Percentiles rank a stretch among this genome's conserved stretches.
phyloP scores from a whole-genome alignment of 176 grass and related monocot genomes.

The Oropetium thomaeum region DNA sequence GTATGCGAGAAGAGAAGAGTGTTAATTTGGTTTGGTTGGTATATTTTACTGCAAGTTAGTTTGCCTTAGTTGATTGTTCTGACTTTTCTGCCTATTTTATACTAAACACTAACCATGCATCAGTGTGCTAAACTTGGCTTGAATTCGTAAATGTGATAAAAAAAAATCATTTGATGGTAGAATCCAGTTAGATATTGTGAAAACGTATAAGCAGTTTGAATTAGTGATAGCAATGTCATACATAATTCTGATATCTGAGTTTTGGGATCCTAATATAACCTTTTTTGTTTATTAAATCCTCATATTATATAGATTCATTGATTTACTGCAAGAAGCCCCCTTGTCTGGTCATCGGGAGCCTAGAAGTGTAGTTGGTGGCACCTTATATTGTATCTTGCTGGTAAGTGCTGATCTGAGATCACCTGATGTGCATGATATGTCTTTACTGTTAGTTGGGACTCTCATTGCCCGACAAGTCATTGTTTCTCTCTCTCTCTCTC shows the following conservation, averaged over 20 bases:
- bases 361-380: conserved; percentile 76
- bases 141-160: not conserved
- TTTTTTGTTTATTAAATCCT: not conserved
- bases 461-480: not conserved
- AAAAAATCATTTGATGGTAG: not conserved
- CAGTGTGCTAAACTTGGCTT: not conserved
- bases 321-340: conserved; percentile 80
- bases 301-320: conserved; percentile 65
- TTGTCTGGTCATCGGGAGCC: conserved; percentile 76
- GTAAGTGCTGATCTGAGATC: conserved; percentile 42
- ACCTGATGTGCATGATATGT: not conserved
- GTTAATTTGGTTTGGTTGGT: not conserved
- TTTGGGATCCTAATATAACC: not conserved
- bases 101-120: not conserved
- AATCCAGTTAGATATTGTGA: not conserved
- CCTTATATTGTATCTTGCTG: conserved; percentile 88
- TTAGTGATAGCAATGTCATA: not conserved
- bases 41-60: not conserved
- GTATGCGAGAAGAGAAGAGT: not conserved
- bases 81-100: not conserved
- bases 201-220: not conserved
- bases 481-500: no score
- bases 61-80: not conserved
- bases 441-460: not conserved
- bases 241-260: not conserved